Base-by-base conservation (phyloP, 192 early-diverging fungal species). In the Blastocladiella britannica region DNA sequence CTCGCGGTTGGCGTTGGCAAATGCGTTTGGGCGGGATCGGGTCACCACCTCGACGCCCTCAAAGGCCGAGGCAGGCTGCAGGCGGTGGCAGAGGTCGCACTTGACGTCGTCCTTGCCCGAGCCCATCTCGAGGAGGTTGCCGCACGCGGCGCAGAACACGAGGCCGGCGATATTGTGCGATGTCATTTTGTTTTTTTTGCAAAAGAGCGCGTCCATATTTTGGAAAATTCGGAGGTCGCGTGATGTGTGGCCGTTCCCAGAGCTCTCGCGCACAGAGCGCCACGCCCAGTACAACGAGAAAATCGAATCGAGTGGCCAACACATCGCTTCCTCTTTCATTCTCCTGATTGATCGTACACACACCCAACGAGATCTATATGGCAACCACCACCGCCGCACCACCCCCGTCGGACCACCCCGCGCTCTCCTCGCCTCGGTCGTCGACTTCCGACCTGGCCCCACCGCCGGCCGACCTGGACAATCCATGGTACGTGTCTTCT, bases 101-200 rank as follows among this genome's bases (percentile, higher is more conserved):
- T 82, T 71, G 53, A 96, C 83, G 55, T 78, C 63, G 56, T 86
- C 81, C 59, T 85, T 81, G 60, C 77, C 73, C 12, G 79, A 81
- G 7, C 87, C 84, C 57, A 81, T 82, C 72, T 96, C 93, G 8
- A 96, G 77, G 51, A 96, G 71, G 57, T 85, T 85, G 30, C 88
- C 86, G 67, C 93, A 96, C 51, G 82, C 84, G 37, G 80, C 73
- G 70, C 93, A 96, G 62, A 96, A 93, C 27, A 90, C 80, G 31
- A 96, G 81, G 20, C 82, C 83, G 28, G 82, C 82, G 63, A 78
- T 55, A 22, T 64, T 63, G 58, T 51, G 6, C 31, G 58, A 52
- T 27, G 55, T 18, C 28, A 56, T 29, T 15, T 2, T 27, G 30
- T 2, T 0, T 23, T 31, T 24, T 4, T 23, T 7, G 24, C 4